A percentile compares a stretch with the other conserved stretches of the same genome.
These are phyloP conservation scores for Phytophthora ramorum DNA, from an alignment of 352 stramenopile species.

Conservation along the genomic window DNA sequence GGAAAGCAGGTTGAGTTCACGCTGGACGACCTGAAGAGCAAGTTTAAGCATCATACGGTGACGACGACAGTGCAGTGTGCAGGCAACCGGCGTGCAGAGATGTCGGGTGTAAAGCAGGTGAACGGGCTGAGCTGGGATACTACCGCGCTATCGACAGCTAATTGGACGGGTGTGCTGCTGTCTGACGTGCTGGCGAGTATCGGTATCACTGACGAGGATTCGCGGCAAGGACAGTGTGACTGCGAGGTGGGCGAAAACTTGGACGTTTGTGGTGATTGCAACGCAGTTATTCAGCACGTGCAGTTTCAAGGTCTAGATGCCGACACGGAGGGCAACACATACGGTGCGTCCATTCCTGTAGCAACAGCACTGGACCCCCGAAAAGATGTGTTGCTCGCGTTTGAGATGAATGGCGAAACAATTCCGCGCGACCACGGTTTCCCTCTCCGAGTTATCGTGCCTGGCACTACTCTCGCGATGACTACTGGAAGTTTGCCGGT, in stretches of 20 bases:
- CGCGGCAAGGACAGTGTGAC: conserved; percentile 52
- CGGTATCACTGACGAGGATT: conserved; percentile 85
- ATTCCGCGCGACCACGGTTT: conserved; percentile 96
- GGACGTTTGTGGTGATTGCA: conserved; percentile 61
- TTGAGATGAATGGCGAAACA: conserved; percentile 97
- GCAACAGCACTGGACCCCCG: conserved; percentile 94
- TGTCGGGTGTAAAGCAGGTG: conserved; percentile 93
- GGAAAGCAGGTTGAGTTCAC: conserved; percentile 55
- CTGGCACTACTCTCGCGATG: conserved; percentile 90
- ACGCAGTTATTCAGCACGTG: conserved; percentile 82
- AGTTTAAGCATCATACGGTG: conserved; percentile 93
- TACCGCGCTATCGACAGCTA: conserved; percentile 94
- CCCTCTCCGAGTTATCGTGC: conserved; percentile 96
- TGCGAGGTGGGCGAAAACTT: conserved; percentile 64
- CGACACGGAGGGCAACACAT: conserved; percentile 86
- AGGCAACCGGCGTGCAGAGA: conserved; percentile 95
- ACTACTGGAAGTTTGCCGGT: conserved; percentile 86
- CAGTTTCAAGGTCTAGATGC: conserved; percentile 85
- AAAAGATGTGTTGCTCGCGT: conserved; percentile 98
- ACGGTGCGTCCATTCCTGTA: conserved; percentile 92
- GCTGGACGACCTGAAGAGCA: conserved; percentile 92
- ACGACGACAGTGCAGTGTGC: conserved; percentile 97
- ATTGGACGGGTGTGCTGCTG: conserved; percentile 95
- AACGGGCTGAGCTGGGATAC: conserved; percentile 88
- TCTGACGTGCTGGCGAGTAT: conserved; percentile 92